Conservation (phyloP, 352 stramenopile species). For the Globisporangium yorkense region DNA sequence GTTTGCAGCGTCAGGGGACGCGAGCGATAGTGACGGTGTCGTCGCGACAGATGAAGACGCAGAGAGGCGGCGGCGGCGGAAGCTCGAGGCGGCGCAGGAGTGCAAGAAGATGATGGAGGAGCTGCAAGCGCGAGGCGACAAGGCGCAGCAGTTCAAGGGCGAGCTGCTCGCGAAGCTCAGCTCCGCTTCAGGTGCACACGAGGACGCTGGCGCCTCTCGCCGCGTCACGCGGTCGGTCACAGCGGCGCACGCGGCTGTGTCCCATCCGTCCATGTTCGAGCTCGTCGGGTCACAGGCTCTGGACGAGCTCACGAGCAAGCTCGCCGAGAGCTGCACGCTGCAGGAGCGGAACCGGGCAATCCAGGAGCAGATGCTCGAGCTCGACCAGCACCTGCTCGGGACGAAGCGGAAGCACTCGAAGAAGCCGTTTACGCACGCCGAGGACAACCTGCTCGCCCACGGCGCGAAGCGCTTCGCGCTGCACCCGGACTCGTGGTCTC, state of each 20-base stretch:
- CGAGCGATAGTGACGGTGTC: not conserved
- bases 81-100: constrained; percentile 15
- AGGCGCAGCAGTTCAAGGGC: constrained; percentile 60
- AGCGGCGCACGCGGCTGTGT: constrained; percentile 68
- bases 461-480: constrained; percentile 60
- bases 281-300: constrained; percentile 61
- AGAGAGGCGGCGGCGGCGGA: not conserved
- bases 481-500: constrained; percentile 40
- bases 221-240: constrained; percentile 77
- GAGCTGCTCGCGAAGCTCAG: constrained; percentile 61
- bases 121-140: constrained; percentile 52
- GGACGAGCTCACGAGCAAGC: constrained; percentile 40
- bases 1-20: constrained; percentile 15
- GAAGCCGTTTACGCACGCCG: constrained; percentile 42
- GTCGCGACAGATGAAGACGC: not conserved
- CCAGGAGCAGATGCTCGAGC: constrained; percentile 53
- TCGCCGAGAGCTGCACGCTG: constrained; percentile 37
- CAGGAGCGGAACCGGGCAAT: constrained; percentile 46
- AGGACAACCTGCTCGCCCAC: constrained; percentile 65
- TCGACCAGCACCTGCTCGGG: constrained; percentile 65
- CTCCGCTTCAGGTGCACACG: constrained; percentile 13
- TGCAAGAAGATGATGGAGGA: constrained; percentile 64
- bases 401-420: constrained; percentile 39
- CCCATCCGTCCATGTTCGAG: constrained; percentile 85
- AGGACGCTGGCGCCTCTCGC: constrained; percentile 16